phyloP scores from a whole-genome alignment of 208 protist genomes.

The Trichomonas tenax region DNA sequence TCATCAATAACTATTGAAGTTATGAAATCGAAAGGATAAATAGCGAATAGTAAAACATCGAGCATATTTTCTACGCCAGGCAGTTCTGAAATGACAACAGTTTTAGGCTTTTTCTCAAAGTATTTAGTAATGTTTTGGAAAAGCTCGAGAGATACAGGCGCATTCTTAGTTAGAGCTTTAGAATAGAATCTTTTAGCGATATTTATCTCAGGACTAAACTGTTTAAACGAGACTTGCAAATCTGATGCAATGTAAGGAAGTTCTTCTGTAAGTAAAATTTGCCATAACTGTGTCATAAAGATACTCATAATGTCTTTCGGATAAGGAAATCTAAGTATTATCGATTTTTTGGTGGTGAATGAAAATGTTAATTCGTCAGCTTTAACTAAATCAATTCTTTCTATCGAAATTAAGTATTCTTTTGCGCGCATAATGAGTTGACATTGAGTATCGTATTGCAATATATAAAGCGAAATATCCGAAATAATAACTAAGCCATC shows the following conservation, averaged over 20 bases:
- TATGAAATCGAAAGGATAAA: background rate
- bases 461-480: background rate
- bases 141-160: background rate
- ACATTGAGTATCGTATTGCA: background rate
- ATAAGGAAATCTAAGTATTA: background rate
- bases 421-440: background rate
- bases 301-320: background rate
- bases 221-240: background rate
- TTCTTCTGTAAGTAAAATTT: background rate
- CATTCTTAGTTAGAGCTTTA: background rate
- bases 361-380: background rate
- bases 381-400: background rate
- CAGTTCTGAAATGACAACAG: background rate
- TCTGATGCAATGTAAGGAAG: background rate
- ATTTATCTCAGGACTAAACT: background rate
- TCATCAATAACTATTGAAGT: background rate
- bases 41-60: background rate
- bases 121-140: background rate
- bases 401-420: background rate
- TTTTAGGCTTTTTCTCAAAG: background rate
- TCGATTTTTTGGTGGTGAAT: background rate
- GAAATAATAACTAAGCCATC: background rate
- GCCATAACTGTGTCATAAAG: background rate
- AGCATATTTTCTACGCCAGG: background rate
- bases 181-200: background rate